Evolutionary conservation across 202 grass and related monocot genomes (phyloP).

Genomic region (Setaria italica): DNA sequence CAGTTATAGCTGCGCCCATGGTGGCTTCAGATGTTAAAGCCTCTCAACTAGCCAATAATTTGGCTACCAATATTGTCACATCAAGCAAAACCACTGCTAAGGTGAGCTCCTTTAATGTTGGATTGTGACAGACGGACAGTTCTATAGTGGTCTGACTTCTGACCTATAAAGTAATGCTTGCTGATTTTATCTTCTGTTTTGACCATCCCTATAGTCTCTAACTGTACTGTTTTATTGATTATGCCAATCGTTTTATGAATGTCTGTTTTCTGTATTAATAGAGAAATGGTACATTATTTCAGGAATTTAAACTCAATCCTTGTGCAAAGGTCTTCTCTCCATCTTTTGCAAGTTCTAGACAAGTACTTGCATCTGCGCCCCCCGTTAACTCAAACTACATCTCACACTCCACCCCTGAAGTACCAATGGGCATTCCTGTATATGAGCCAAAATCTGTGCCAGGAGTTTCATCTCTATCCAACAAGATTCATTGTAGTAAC

Average conservation of each 20-base stretch:
- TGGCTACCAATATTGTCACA: conserved; percentile 35
- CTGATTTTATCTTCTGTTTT: conserved; percentile 43
- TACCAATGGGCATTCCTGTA: conserved; percentile 63
- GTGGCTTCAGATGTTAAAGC: conserved; percentile 50
- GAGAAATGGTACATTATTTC: conserved; percentile 44
- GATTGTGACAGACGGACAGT: neutral
- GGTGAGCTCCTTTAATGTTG: conserved; percentile 51
- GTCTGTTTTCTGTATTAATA: conserved; percentile 18
- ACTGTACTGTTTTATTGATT: neutral
- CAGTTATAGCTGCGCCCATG: conserved; percentile 38
- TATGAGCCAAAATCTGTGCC: conserved; percentile 61
- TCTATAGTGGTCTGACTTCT: conserved; percentile 7
- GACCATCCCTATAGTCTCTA: conserved; percentile 25
- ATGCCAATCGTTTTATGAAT: neutral
- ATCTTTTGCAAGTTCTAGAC: conserved; percentile 69
- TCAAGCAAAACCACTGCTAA: conserved; percentile 61
- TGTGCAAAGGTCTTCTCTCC: conserved; percentile 85
- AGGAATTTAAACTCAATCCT: conserved; percentile 97
- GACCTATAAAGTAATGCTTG: conserved; percentile 4
- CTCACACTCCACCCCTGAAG: conserved; percentile 50
- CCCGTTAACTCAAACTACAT: conserved; percentile 59
- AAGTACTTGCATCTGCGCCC: conserved; percentile 44
- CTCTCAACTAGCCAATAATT: conserved; percentile 46
- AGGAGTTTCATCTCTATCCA: conserved; percentile 59
- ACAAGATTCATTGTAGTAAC: conserved; percentile 73